These are phyloP conservation scores for Fallopia convolvulus DNA, from an alignment of 148 eudicot species.

Conservation along the genomic window DNA sequence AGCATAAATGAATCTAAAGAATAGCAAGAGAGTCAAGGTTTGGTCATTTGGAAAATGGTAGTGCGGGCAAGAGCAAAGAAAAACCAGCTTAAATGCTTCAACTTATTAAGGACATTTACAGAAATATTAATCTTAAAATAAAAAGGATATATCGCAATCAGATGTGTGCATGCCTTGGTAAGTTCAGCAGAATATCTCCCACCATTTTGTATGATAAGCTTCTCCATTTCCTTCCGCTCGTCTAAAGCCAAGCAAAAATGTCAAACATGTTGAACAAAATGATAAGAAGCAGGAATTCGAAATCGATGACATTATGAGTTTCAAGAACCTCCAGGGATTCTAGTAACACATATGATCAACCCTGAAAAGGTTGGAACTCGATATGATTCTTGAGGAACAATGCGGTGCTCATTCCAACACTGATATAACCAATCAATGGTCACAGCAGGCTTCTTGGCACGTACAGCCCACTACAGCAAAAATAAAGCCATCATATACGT, in stretches of 20 bases:
- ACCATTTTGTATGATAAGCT: constrained; percentile 72
- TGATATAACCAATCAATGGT: constrained; percentile 79
- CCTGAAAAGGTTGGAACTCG: constrained; percentile 84
- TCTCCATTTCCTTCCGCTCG: constrained; percentile 87
- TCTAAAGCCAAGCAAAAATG: constrained; percentile 25
- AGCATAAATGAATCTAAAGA: not conserved
- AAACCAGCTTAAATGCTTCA: not conserved
- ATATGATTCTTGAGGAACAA: constrained; percentile 79
- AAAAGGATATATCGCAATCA: constrained; percentile 93
- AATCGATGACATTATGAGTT: not conserved
- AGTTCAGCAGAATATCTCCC: constrained; percentile 97
- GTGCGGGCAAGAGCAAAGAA: not conserved
- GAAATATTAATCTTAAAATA: not conserved
- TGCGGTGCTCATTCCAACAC: constrained; percentile 97
- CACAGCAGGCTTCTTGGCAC: constrained; percentile 71
- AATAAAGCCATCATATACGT: not conserved
- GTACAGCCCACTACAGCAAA: constrained; percentile 74
- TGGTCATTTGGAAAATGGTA: not conserved
- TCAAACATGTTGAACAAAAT: not conserved
- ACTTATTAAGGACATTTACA: not conserved
- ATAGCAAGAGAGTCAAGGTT: not conserved
- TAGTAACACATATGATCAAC: constrained; percentile 66
- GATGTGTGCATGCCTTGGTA: constrained; percentile 80
- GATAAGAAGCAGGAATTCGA: not conserved
- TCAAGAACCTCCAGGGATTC: constrained; percentile 72